Evolutionary conservation across 2,329 filamentous ascomycete species (phyloP).

Genomic region (Akanthomyces dipterigenus): DNA sequence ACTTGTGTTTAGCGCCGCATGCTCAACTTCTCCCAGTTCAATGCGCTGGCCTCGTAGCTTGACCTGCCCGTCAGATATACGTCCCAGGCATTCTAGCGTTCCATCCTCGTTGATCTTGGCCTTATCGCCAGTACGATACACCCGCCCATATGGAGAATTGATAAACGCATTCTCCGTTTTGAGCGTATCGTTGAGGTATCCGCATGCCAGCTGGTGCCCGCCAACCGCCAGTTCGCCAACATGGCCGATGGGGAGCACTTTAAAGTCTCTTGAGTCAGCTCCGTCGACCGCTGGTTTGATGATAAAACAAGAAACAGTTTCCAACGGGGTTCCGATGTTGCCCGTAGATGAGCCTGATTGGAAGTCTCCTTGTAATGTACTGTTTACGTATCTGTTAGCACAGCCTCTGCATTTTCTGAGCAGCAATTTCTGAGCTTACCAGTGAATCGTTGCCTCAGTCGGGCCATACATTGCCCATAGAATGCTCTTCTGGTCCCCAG

Average conservation of each 20-base stretch:
- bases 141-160: conserved; percentile 55
- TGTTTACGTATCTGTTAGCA: conserved; percentile 20
- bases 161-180: conserved; percentile 70
- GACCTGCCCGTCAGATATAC: conserved; percentile 73
- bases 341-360: conserved; percentile 47
- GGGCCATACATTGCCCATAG: conserved; percentile 93
- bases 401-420: neutral
- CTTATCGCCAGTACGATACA: conserved; percentile 84
- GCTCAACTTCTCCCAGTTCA: conserved; percentile 72
- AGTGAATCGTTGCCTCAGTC: conserved; percentile 88
- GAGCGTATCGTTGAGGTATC: conserved; percentile 74
- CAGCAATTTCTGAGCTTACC: conserved; percentile 30
- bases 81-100: conserved; percentile 73
- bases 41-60: conserved; percentile 81
- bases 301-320: conserved; percentile 74
- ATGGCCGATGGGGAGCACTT: conserved; percentile 57
- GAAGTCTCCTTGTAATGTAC: conserved; percentile 65
- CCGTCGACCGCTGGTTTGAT: conserved; percentile 40
- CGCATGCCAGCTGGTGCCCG: conserved; percentile 69
- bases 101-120: conserved; percentile 62
- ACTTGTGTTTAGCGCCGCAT: conserved; percentile 54
- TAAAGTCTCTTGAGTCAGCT: conserved; percentile 26
- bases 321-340: conserved; percentile 71
- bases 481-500: conserved; percentile 47
- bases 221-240: conserved; percentile 76